phyloP scores from a whole-genome alignment of 139 green algal genomes.

The Chlorella vulgaris region DNA sequence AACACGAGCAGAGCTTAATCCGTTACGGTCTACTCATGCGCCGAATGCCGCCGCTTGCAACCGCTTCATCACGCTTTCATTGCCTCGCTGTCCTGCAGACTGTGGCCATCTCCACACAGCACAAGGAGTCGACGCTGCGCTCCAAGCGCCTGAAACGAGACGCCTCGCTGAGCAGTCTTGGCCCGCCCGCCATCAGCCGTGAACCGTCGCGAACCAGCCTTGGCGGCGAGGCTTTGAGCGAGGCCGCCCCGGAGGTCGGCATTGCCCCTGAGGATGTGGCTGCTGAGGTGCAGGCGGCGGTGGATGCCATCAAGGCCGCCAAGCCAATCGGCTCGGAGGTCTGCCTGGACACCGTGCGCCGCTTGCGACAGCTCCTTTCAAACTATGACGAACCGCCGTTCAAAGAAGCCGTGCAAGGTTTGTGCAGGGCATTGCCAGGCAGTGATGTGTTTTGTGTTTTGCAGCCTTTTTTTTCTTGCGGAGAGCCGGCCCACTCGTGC shows the following conservation, averaged over 20 bases:
- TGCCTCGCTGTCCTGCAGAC: neutral
- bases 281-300: constrained; percentile 17
- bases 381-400: constrained; percentile 32
- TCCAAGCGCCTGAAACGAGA: constrained; percentile 43
- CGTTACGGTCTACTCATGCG: too few relatives aligned
- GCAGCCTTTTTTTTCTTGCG: too few relatives aligned
- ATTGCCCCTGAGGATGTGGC: constrained; percentile 32
- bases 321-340: constrained; percentile 25
- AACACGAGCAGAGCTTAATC: too few relatives aligned
- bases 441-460: neutral
- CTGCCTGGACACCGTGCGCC: constrained; percentile 27
- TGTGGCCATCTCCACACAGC: constrained; percentile 16
- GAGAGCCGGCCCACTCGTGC: too few relatives aligned
- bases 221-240: neutral
- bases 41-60: too few relatives aligned
- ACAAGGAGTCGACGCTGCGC: constrained; percentile 22
- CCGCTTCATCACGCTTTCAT: neutral
- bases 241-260: neutral
- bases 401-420: constrained; percentile 18
- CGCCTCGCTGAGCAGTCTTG: constrained; percentile 19
- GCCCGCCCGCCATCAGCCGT: neutral
- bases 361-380: constrained; percentile 37
- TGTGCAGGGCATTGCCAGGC: neutral
- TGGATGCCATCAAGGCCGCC: constrained; percentile 16
- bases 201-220: constrained; percentile 8